Evolutionary conservation across 2,329 filamentous ascomycete species (phyloP).

Genomic region (Furcasterigmium furcatum): DNA sequence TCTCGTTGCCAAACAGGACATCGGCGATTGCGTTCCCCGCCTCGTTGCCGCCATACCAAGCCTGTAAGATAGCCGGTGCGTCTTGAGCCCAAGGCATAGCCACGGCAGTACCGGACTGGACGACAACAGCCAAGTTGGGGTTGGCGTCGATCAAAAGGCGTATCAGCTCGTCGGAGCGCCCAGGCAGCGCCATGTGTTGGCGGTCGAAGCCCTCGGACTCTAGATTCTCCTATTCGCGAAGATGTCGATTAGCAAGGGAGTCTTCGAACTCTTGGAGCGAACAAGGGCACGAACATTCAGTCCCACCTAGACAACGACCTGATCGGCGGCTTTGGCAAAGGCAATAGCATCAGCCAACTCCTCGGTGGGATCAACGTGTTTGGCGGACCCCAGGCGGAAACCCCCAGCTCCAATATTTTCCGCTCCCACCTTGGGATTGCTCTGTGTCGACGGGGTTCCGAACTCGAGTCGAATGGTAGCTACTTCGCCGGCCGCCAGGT

Average conservation of each 20-base stretch:
- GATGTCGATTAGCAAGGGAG: too few relatives aligned
- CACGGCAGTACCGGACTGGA: conserved; percentile 68
- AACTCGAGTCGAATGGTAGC: conserved; percentile 26
- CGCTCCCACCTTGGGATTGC: conserved; percentile 23
- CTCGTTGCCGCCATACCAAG: conserved; percentile 79
- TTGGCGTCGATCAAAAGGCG: conserved; percentile 61
- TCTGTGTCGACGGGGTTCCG: conserved; percentile 26
- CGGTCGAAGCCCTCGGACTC: conserved; percentile 62
- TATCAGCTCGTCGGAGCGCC: conserved; percentile 65
- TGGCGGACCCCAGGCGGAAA: conserved; percentile 18
- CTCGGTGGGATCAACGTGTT: conserved; percentile 11
- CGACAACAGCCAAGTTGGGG: conserved; percentile 62
- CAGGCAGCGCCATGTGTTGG: conserved; percentile 69
- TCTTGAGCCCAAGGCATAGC: conserved; percentile 58
- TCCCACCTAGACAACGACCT: conserved; percentile 53
- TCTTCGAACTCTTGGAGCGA: too few relatives aligned
- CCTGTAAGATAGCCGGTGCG: conserved; percentile 58
- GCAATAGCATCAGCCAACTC: conserved; percentile 12
- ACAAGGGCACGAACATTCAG: too few relatives aligned
- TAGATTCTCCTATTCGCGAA: conserved; percentile 67
- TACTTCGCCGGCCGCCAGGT: conserved; percentile 53
- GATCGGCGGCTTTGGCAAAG: conserved; percentile 51
- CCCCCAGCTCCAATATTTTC: conserved; percentile 23
- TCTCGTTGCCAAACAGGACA: conserved; percentile 64
- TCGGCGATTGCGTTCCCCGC: conserved; percentile 72